A percentile compares a stretch with the other conserved stretches of the same genome.
Conservation (phyloP, 2,329 filamentous ascomycete genomes). For the Colletotrichum sp. region DNA sequence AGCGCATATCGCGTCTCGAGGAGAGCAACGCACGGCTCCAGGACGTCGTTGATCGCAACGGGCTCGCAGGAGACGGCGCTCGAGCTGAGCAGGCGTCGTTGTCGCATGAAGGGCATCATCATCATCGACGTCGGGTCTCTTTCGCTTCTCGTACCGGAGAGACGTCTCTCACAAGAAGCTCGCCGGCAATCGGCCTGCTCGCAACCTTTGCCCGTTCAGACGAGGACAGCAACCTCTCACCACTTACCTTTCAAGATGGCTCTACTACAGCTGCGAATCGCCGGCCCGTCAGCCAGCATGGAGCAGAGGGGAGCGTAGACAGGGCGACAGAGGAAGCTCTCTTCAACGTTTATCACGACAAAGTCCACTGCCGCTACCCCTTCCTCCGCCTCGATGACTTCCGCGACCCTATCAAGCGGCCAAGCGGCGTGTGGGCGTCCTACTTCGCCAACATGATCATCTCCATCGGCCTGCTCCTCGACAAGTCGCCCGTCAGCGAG, state of each 20-base stretch:
- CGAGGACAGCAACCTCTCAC: background rate
- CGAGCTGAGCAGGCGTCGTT: background rate
- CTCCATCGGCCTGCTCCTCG: constrained; percentile 24
- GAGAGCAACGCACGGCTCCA: background rate
- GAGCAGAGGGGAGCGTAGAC: background rate
- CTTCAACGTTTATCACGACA: constrained; percentile 28
- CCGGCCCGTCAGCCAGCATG: background rate
- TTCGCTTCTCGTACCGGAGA: background rate
- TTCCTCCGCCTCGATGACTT: constrained; percentile 26
- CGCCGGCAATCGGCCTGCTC: background rate
- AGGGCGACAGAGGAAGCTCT: constrained; percentile 24
- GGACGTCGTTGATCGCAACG: background rate
- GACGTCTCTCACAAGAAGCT: background rate
- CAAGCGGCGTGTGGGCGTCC: constrained; percentile 23
- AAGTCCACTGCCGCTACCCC: constrained; percentile 29
- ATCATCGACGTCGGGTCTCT: background rate
- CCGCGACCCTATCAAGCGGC: background rate
- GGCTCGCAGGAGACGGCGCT: background rate
- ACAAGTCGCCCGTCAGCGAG: background rate
- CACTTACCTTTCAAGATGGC: background rate
- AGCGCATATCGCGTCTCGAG: background rate
- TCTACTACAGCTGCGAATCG: background rate
- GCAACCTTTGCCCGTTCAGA: background rate
- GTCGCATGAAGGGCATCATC: background rate
- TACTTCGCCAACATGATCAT: constrained; percentile 33